Evolutionary conservation across 2,329 filamentous ascomycete species (phyloP).

Genomic region (Gaeumannomyces tritici): DNA sequence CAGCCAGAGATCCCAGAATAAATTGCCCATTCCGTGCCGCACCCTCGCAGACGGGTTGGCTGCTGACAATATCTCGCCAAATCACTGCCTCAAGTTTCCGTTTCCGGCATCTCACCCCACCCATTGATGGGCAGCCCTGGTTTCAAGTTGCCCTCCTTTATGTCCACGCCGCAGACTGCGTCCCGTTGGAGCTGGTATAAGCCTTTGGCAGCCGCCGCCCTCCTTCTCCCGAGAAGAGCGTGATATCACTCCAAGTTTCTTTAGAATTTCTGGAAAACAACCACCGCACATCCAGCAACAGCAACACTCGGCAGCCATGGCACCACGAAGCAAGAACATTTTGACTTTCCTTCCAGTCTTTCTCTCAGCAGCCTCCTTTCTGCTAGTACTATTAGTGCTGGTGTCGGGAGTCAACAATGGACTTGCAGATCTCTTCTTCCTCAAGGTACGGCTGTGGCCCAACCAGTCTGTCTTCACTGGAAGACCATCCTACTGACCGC

Average conservation of each 20-base stretch:
- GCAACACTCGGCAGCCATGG: neutral
- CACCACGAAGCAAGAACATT: neutral
- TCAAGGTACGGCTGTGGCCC: conserved; percentile 17
- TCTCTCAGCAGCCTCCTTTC: conserved; percentile 7
- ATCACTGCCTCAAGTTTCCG: neutral
- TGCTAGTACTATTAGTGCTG: conserved; percentile 8
- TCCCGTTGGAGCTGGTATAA: neutral
- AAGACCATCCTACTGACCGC: neutral
- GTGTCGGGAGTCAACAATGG: conserved; percentile 11
- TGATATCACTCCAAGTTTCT: neutral
- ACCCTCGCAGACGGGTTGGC: neutral
- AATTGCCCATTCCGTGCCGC: neutral
- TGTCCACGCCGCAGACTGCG: neutral
- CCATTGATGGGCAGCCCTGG: neutral
- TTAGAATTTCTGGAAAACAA: neutral
- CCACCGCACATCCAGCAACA: neutral
- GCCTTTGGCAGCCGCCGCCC: neutral
- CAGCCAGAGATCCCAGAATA: neutral
- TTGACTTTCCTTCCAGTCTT: conserved; percentile 6
- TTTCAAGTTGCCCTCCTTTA: neutral
- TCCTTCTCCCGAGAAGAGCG: neutral
- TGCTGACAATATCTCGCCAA: neutral
- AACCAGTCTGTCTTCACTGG: neutral
- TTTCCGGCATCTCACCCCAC: neutral
- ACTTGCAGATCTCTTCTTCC: conserved; percentile 16